phyloP scores from a whole-genome alignment of 768 basidiomycete genomes.

The Termitomyces sp. region DNA sequence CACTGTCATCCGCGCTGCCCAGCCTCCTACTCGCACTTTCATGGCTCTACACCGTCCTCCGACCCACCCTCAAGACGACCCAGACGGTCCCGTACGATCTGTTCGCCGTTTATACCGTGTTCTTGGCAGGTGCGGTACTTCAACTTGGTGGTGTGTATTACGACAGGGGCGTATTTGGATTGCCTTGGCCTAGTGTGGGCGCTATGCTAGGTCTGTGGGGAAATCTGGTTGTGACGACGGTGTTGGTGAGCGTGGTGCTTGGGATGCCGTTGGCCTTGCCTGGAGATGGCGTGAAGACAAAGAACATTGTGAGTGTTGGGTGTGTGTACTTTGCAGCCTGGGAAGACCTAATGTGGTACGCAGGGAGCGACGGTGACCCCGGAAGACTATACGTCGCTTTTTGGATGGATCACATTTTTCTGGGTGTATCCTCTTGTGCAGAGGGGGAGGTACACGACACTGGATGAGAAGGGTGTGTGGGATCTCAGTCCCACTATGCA shows the following conservation, averaged over 20 bases:
- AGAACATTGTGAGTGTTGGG: constrained; percentile 55
- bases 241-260: constrained; percentile 42
- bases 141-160: constrained; percentile 52
- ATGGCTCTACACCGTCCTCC: constrained; percentile 65
- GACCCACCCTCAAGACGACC: constrained; percentile 46
- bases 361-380: constrained; percentile 56
- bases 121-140: constrained; percentile 40
- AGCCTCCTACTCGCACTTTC: constrained; percentile 44
- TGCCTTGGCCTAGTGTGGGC: constrained; percentile 33
- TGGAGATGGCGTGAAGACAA: constrained; percentile 38
- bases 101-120: constrained; percentile 48
- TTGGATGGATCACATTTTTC: constrained; percentile 65
- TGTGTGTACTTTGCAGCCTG: not conserved
- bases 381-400: constrained; percentile 73
- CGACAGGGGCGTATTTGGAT: constrained; percentile 37
- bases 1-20: constrained; percentile 26
- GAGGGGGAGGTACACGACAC: constrained; percentile 44
- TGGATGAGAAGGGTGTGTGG: constrained; percentile 73
- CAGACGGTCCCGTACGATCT: constrained; percentile 62
- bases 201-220: constrained; percentile 23
- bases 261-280: constrained; percentile 68
- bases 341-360: not conserved
- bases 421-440: constrained; percentile 68
- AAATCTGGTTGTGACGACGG: constrained; percentile 40
- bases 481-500: constrained; percentile 61